These are phyloP conservation scores for Xylariales sp. DNA, from an alignment of 2,329 filamentous ascomycete genomes.

Conservation along the genomic window DNA sequence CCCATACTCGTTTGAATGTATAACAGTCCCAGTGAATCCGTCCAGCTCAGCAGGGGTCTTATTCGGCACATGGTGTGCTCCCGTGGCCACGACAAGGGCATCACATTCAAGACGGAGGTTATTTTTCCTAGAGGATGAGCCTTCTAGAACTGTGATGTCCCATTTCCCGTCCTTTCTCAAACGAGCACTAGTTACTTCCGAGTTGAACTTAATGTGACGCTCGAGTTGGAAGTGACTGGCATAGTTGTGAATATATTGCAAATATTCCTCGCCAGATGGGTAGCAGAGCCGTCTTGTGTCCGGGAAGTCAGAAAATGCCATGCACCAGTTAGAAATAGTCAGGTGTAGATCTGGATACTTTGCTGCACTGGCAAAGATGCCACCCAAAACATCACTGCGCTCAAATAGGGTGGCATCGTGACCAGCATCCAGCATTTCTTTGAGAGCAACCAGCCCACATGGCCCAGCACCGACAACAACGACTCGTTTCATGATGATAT, in stretches of 20 bases:
- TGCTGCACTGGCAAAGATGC: no score
- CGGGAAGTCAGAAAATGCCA: conserved; percentile 1
- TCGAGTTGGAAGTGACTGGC: neutral
- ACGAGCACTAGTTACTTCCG: neutral
- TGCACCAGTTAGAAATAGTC: no score
- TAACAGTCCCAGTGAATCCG: neutral
- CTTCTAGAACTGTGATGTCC: neutral
- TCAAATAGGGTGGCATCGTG: no score
- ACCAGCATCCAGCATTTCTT: no score
- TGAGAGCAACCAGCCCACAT: no score
- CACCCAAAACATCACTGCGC: no score
- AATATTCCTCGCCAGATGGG: neutral
- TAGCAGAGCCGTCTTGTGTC: neutral
- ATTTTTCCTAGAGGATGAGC: neutral
- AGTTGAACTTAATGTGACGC: neutral
- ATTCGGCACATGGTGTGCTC: neutral
- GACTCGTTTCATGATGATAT: no score
- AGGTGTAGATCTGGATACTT: no score
- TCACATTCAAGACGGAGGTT: neutral
- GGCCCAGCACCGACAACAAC: no score
- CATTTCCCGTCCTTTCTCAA: neutral
- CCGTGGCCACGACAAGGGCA: neutral
- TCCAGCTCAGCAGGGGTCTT: neutral
- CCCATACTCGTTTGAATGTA: neutral
- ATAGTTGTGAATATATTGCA: neutral